A percentile compares a stretch with the other conserved stretches of the same genome.
Evolutionary conservation across 2,329 filamentous ascomycete genomes (phyloP).

Genomic region (Zymoseptoria pseudotritici): DNA sequence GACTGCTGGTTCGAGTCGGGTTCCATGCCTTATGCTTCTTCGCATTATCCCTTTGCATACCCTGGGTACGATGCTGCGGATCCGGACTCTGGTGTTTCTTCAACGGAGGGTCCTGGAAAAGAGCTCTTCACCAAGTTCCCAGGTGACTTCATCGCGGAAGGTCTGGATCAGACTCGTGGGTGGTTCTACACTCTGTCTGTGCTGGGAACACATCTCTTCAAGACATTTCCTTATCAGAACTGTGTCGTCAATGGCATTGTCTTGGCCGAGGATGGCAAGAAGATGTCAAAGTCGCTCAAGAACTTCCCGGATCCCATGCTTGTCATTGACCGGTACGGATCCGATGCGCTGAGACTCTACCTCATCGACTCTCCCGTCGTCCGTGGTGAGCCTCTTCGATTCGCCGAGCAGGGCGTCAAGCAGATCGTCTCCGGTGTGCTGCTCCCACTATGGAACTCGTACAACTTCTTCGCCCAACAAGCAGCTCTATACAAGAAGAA

Average conservation of each 20-base stretch:
- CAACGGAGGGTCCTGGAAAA: conserved; percentile 26
- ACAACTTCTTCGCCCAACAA: conserved; percentile 92
- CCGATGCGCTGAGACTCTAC: conserved; percentile 88
- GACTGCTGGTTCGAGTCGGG: conserved; percentile 98
- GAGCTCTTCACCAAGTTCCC: conserved; percentile 76
- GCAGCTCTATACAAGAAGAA: conserved; percentile 80
- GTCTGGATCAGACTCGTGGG: conserved; percentile 84
- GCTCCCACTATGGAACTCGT: conserved; percentile 89
- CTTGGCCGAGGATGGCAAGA: conserved; percentile 89
- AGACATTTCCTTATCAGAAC: conserved; percentile 81
- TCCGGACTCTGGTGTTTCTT: conserved; percentile 22
- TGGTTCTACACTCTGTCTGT: conserved; percentile 96
- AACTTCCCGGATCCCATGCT: conserved; percentile 86
- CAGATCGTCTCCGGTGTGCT: conserved; percentile 90
- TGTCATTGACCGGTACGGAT: conserved; percentile 81
- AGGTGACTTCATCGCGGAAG: conserved; percentile 90
- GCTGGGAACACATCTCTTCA: conserved; percentile 80
- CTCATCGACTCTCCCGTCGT: conserved; percentile 96
- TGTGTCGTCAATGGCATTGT: conserved; percentile 96
- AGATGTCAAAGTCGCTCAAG: conserved; percentile 96
- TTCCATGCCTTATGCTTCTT: conserved; percentile 87
- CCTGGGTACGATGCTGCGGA: conserved; percentile 45
- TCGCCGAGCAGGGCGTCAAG: conserved; percentile 88
- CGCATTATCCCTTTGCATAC: conserved; percentile 90
- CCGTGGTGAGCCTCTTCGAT: conserved; percentile 78